These are phyloP conservation scores for Isabelozyma heimii DNA, from an alignment of 805 yeast genomes.

Conservation along the genomic window DNA sequence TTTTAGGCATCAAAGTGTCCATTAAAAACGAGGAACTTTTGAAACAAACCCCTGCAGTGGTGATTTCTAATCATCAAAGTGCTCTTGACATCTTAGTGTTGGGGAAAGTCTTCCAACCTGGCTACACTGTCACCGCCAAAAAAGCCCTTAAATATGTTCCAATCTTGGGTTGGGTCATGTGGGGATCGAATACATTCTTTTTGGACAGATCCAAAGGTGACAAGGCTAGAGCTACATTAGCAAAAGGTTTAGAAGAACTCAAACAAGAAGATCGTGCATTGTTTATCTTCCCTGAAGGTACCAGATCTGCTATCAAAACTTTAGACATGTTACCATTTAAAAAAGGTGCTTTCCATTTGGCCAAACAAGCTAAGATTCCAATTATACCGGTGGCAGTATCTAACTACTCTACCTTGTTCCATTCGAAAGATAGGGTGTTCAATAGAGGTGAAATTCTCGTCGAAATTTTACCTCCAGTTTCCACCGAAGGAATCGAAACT, in stretches of 20 bases:
- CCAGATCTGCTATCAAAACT: constrained; percentile 73
- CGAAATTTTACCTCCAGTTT: constrained; percentile 78
- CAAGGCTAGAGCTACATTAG: constrained; percentile 73
- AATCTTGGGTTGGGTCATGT: constrained; percentile 96
- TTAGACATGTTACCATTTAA: constrained; percentile 83
- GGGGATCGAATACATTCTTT: constrained; percentile 85
- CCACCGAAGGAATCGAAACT: constrained; percentile 61
- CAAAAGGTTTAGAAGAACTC: constrained; percentile 61
- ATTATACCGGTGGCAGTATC: constrained; percentile 85
- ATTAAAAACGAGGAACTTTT: constrained; percentile 65
- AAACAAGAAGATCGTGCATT: constrained; percentile 66
- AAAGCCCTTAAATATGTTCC: constrained; percentile 81
- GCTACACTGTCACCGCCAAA: constrained; percentile 91
- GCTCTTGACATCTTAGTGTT: constrained; percentile 79
- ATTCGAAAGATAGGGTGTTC: constrained; percentile 60
- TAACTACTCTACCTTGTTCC: constrained; percentile 75
- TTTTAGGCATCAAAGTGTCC: constrained; percentile 69
- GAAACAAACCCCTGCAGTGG: constrained; percentile 64
- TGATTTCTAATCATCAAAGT: constrained; percentile 87
- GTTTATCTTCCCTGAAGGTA: constrained; percentile 96
- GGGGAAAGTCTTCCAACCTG: constrained; percentile 82
- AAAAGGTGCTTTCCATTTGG: constrained; percentile 97
- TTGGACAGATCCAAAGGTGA: constrained; percentile 77
- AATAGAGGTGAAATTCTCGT: constrained; percentile 73
- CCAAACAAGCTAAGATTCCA: constrained; percentile 88